These are phyloP conservation scores for Mytilinidion resinicola DNA, from an alignment of 495 filamentous ascomycete species.

Conservation along the genomic window DNA sequence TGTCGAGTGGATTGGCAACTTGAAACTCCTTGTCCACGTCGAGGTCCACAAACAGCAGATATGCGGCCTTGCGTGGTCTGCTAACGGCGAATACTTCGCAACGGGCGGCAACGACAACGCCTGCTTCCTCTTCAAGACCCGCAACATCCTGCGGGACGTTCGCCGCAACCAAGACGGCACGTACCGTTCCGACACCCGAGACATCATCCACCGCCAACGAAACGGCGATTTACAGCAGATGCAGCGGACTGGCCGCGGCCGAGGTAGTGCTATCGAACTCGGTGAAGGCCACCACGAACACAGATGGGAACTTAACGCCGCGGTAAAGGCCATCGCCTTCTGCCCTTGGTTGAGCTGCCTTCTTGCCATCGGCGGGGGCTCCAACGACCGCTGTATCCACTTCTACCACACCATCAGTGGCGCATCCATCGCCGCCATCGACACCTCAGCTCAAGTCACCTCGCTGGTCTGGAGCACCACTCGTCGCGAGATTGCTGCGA, in stretches of 20 bases:
- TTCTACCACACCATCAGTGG: conserved; percentile 89
- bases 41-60: conserved; percentile 81
- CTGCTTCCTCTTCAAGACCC: conserved; percentile 72
- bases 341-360: conserved; percentile 89
- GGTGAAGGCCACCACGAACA: conserved; percentile 57
- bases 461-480: conserved; percentile 85
- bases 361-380: conserved; percentile 85
- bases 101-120: conserved; percentile 90
- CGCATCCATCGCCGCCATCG: conserved; percentile 80
- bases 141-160: conserved; percentile 47
- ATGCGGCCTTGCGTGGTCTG: conserved; percentile 86
- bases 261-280: conserved; percentile 28
- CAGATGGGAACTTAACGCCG: conserved; percentile 72
- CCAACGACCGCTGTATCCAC: conserved; percentile 91
- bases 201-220: conserved; percentile 22
- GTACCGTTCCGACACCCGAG: conserved; percentile 10
- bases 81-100: conserved; percentile 67
- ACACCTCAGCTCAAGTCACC: conserved; percentile 89
- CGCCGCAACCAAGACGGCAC: conserved; percentile 7
- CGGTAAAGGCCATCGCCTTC: conserved; percentile 95
- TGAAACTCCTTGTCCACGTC: conserved; percentile 72
- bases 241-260: conserved; percentile 16
- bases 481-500: conserved; percentile 81
- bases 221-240: conserved; percentile 18
- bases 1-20: conserved; percentile 64